Conservation (phyloP, 2,329 filamentous ascomycete genomes). For the Magnaporthales sp. region DNA sequence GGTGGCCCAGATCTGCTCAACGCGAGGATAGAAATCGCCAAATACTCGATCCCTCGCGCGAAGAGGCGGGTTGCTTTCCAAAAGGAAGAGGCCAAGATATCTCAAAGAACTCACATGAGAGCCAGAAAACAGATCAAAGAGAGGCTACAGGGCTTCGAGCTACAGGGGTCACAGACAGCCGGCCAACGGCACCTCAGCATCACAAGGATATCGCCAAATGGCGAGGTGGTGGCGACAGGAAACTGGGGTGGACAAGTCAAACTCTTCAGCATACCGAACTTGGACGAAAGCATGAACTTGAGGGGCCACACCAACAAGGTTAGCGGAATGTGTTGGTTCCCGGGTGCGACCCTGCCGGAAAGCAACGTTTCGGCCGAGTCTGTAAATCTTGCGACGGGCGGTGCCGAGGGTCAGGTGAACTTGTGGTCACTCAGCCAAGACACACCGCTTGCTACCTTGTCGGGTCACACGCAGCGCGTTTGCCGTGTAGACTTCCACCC, state of each 20-base stretch:
- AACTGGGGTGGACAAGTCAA: constrained; percentile 91
- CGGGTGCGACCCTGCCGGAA: constrained; percentile 65
- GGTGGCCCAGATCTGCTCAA: constrained; percentile 67
- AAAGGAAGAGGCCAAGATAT: constrained; percentile 72
- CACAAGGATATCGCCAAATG: constrained; percentile 80
- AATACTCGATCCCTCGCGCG: constrained; percentile 75
- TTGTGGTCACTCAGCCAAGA: constrained; percentile 86
- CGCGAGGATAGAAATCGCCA: constrained; percentile 70
- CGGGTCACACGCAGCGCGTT: constrained; percentile 78
- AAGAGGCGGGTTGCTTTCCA: constrained; percentile 70
- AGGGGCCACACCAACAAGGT: constrained; percentile 84
- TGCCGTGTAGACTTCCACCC: constrained; percentile 93
- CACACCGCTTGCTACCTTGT: constrained; percentile 72
- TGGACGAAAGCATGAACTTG: constrained; percentile 67
- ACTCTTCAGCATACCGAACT: constrained; percentile 71
- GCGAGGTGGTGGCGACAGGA: constrained; percentile 75
- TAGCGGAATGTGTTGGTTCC: constrained; percentile 85
- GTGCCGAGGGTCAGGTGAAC: constrained; percentile 78
- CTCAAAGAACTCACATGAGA: constrained; percentile 82
- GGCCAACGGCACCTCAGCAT: constrained; percentile 88
- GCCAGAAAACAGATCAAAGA: constrained; percentile 87
- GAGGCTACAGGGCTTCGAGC: constrained; percentile 69
- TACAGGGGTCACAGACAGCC: constrained; percentile 89
- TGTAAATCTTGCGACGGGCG: constrained; percentile 84
- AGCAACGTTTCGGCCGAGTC: constrained; percentile 62